These are phyloP conservation scores for Penicillium sp. DNA, from an alignment of 2,329 filamentous ascomycete species.

Conservation along the genomic window DNA sequence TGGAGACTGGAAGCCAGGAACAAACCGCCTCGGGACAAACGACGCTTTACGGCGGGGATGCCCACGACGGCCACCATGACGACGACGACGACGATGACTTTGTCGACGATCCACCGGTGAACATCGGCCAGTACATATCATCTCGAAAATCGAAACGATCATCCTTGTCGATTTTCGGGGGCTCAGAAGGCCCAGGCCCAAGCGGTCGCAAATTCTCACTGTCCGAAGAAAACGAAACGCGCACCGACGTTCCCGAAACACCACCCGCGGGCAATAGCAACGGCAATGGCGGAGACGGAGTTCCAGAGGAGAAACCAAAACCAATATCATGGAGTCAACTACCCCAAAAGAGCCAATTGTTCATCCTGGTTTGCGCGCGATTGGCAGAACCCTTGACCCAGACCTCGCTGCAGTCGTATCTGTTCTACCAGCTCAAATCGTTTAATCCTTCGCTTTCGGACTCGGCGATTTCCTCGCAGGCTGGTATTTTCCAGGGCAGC, in stretches of 20 bases:
- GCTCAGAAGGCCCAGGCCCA: not conserved
- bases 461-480: slow-evolving; percentile 68
- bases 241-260: not conserved
- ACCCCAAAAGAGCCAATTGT: slow-evolving; percentile 71
- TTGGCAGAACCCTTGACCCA: slow-evolving; percentile 79
- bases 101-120: not conserved
- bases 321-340: slow-evolving; percentile 66
- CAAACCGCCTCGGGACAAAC: not conserved
- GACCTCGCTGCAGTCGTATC: slow-evolving; percentile 71
- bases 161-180: not conserved
- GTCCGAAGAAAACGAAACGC: slow-evolving; percentile 9
- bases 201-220: slow-evolving; percentile 3
- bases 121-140: not conserved
- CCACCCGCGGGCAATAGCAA: not conserved
- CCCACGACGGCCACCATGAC: not conserved
- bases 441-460: slow-evolving; percentile 60
- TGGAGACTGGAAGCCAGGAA: not conserved
- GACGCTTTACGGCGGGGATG: not conserved
- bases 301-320: slow-evolving; percentile 5
- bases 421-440: slow-evolving; percentile 84
- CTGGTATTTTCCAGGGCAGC: slow-evolving; percentile 70
- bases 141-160: not conserved
- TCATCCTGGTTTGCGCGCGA: slow-evolving; percentile 72
- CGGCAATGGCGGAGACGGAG: not conserved
- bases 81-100: not conserved